Conservation (phyloP, 768 basidiomycete genomes). For the Tricholoma furcatifolium region DNA sequence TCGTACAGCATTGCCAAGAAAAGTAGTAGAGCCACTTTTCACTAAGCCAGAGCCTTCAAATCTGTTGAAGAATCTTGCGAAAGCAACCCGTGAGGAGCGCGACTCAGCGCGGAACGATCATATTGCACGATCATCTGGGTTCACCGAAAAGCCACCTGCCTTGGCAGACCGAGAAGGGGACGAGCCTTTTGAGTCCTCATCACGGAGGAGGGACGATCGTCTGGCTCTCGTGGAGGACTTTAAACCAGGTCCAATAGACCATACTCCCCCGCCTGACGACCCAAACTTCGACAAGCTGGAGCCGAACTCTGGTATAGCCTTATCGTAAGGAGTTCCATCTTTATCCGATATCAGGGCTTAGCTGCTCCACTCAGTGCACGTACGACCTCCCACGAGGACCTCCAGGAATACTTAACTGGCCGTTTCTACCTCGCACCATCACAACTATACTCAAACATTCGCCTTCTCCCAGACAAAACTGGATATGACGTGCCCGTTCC, state of each 20-base stretch:
- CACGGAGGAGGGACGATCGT: slow-evolving; percentile 50
- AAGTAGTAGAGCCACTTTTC: slow-evolving; percentile 10
- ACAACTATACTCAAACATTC: slow-evolving; percentile 81
- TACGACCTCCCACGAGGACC: slow-evolving; percentile 64
- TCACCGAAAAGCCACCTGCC: slow-evolving; percentile 34
- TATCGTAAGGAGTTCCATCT: slow-evolving; percentile 55
- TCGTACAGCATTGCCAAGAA: neutral
- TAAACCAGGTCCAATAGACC: slow-evolving; percentile 73
- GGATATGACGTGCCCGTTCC: slow-evolving; percentile 90
- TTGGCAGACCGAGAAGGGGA: neutral
- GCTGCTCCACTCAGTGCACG: slow-evolving; percentile 57
- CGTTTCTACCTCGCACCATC: slow-evolving; percentile 91
- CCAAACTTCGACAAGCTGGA: slow-evolving; percentile 77
- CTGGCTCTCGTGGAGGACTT: slow-evolving; percentile 78
- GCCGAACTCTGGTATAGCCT: slow-evolving; percentile 86
- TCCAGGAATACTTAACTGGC: slow-evolving; percentile 78
- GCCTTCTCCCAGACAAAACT: slow-evolving; percentile 73
- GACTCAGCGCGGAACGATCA: slow-evolving; percentile 10
- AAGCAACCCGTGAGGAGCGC: slow-evolving; percentile 24
- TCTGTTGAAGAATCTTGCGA: slow-evolving; percentile 50
- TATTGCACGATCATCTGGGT: slow-evolving; percentile 29
- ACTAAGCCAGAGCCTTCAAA: slow-evolving; percentile 49
- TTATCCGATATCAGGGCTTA: slow-evolving; percentile 3
- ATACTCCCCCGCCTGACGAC: slow-evolving; percentile 69
- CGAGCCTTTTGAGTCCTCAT: slow-evolving; percentile 1